A percentile compares a stretch with the other conserved stretches of the same genome.
These are phyloP conservation scores for Arabidopsis lyrata DNA, from an alignment of 441 rosid genomes.

Conservation along the genomic window DNA sequence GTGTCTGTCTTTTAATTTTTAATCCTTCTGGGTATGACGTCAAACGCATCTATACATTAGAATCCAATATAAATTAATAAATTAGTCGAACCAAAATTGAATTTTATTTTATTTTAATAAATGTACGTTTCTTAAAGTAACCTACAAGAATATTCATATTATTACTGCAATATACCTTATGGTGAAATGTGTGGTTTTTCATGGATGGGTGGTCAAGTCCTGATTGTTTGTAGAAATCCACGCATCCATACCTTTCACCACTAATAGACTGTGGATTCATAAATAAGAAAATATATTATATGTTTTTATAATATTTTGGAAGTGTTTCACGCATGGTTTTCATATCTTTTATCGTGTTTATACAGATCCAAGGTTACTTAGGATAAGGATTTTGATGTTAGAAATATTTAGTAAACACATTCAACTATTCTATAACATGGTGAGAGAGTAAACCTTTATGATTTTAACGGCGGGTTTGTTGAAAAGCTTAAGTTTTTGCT, in stretches of 20 bases:
- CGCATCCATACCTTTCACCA: constrained; percentile 29
- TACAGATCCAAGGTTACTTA: background rate
- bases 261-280: background rate
- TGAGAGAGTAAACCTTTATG: background rate
- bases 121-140: no score
- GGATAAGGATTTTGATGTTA: background rate
- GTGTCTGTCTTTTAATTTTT: background rate
- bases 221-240: constrained; percentile 37
- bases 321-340: background rate
- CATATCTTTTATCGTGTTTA: no score
- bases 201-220: constrained; percentile 23
- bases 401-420: background rate
- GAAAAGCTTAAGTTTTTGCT: background rate
- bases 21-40: constrained; percentile 1
- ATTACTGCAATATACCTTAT: background rate
- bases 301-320: background rate
- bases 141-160: no score
- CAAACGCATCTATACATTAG: constrained; percentile 3
- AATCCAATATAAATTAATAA: background rate
- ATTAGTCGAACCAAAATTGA: no score
- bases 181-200: constrained; percentile 16
- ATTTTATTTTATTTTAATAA: no score
- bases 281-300: background rate
- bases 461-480: background rate
- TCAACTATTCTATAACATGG: background rate